phyloP scores from a whole-genome alignment of 495 filamentous ascomycete genomes.

The Extremus antarcticus region DNA sequence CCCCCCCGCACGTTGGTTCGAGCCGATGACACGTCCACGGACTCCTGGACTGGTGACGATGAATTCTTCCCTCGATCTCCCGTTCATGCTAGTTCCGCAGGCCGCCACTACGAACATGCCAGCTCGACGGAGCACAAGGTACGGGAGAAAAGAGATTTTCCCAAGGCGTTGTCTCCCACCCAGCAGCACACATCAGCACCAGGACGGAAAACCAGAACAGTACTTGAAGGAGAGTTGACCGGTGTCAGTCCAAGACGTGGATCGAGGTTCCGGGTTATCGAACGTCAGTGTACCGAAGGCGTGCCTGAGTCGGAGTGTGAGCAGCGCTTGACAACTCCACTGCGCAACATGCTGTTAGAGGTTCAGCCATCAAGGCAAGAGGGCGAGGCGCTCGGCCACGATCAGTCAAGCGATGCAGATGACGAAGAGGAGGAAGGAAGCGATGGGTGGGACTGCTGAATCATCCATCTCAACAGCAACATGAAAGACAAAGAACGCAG shows the following conservation, averaged over 20 bases:
- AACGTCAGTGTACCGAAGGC: too few species aligned
- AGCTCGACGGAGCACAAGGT: neutral
- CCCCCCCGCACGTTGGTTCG: neutral
- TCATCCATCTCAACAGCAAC: neutral
- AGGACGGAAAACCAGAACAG: neutral
- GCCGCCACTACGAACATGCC: neutral
- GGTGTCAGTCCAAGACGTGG: neutral
- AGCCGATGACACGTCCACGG: slow-evolving; percentile 4
- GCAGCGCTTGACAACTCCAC: neutral
- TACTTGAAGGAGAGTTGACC: neutral
- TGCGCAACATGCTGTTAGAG: too few species aligned
- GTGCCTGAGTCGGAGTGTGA: too few species aligned
- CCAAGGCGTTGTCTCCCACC: neutral
- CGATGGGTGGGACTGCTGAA: neutral
- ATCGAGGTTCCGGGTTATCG: neutral
- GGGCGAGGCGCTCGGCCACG: neutral
- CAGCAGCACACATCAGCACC: neutral
- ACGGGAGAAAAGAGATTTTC: neutral
- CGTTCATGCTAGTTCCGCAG: neutral
- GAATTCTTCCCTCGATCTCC: slow-evolving; percentile 12
- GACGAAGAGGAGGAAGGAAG: neutral
- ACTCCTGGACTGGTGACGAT: slow-evolving; percentile 13
- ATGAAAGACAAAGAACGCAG: neutral
- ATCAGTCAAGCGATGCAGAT: slow-evolving; percentile 3
- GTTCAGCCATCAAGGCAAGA: too few species aligned